Percentiles rank a stretch among this genome's conserved stretches.
These are phyloP conservation scores for Cutaneotrichosporon sp. DNA, from an alignment of 1,284 basidiomycete species.

Conservation along the genomic window DNA sequence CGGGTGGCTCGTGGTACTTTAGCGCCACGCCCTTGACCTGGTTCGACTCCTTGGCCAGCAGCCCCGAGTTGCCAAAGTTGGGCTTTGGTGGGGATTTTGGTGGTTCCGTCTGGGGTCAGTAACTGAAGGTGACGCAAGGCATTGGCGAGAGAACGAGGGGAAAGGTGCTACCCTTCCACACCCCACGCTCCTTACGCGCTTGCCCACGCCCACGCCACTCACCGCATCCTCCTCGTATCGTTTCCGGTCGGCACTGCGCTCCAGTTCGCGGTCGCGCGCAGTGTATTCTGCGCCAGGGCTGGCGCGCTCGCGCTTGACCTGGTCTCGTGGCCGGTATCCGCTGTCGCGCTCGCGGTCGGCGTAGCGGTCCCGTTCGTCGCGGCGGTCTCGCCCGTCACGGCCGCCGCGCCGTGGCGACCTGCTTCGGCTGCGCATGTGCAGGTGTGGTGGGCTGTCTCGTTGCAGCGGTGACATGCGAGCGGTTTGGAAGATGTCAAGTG, in stretches of 20 bases:
- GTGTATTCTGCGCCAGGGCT: slow-evolving; percentile 9
- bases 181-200: too few relatives aligned
- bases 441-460: slow-evolving; percentile 15
- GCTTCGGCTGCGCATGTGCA: not conserved
- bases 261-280: slow-evolving; percentile 34
- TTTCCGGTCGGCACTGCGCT: slow-evolving; percentile 36
- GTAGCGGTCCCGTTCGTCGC: too few relatives aligned
- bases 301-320: slow-evolving; percentile 9
- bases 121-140: not conserved
- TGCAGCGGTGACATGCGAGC: slow-evolving; percentile 1
- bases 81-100: slow-evolving; percentile 53
- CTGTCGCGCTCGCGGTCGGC: slow-evolving; percentile 9
- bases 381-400: too few relatives aligned
- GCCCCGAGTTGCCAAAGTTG: slow-evolving; percentile 79
- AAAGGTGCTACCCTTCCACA: too few relatives aligned
- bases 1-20: slow-evolving; percentile 98
- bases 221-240: slow-evolving; percentile 34
- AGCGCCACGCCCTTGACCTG: slow-evolving; percentile 80
- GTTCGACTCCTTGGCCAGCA: slow-evolving; percentile 92
- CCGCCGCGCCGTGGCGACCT: slow-evolving; percentile 11
- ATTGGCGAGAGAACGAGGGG: too few relatives aligned
- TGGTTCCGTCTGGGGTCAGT: slow-evolving; percentile 6
- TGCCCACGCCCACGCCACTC: slow-evolving; percentile 12
- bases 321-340: slow-evolving; percentile 1
- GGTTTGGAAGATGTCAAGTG: too few relatives aligned